Evolutionary conservation across 331 rosid species (phyloP).

Genomic region (Prunus yedoensis): DNA sequence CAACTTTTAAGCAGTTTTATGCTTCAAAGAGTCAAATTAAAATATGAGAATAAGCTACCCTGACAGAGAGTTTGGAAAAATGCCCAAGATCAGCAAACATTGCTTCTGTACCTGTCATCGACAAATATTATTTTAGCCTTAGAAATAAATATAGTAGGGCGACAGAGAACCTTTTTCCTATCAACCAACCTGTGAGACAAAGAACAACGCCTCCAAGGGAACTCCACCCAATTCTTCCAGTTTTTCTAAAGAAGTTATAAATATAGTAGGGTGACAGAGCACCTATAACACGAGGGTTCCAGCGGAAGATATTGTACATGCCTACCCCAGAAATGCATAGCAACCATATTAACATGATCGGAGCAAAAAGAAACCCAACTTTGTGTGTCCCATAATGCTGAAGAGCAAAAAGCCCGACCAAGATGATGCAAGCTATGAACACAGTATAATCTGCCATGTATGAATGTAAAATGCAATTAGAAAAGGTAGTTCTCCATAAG

Average conservation of each 20-base stretch:
- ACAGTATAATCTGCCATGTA: conserved; percentile 31
- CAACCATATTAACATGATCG: conserved; percentile 35
- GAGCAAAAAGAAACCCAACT: conserved; percentile 43
- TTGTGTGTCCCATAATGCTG: conserved; percentile 42
- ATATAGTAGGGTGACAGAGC: conserved; percentile 38
- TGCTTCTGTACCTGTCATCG: conserved; percentile 36
- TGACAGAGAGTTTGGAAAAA: conserved; percentile 37
- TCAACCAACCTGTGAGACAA: conserved; percentile 30
- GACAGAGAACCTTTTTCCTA: background rate
- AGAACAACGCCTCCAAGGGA: conserved; percentile 43
- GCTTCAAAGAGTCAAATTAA: background rate
- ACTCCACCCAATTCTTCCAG: conserved; percentile 34
- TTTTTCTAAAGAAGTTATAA: conserved; percentile 25
- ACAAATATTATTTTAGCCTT: background rate
- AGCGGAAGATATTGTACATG: conserved; percentile 32
- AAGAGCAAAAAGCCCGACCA: conserved; percentile 37
- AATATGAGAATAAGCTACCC: conserved; percentile 16
- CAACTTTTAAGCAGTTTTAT: background rate
- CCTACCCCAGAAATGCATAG: conserved; percentile 32
- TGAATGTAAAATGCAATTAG: background rate
- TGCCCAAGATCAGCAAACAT: conserved; percentile 49
- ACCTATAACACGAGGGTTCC: conserved; percentile 35
- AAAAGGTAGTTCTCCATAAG: background rate
- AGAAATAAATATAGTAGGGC: background rate
- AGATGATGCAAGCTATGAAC: conserved; percentile 35